phyloP scores from a whole-genome alignment of 345 rosid genomes.

The Stellera chamaejasme region DNA sequence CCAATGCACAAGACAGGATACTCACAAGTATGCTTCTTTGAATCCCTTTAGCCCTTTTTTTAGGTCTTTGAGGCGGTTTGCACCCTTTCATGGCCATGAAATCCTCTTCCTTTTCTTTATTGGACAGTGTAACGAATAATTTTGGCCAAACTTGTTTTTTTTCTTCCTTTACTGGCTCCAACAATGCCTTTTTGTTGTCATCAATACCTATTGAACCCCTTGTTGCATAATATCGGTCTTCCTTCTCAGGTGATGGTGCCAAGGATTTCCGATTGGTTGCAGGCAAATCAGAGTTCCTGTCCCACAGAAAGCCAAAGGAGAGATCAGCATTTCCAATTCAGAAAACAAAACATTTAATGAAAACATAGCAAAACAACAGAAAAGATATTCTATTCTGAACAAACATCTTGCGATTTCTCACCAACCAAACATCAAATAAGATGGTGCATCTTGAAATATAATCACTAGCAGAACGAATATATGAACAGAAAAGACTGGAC shows the following conservation, averaged over 20 bases:
- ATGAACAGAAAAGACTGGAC: neutral
- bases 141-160: slow-evolving; percentile 66
- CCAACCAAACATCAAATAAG: slow-evolving; percentile 4
- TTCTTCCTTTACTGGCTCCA: slow-evolving; percentile 50
- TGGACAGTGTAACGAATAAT: slow-evolving; percentile 62
- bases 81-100: slow-evolving; percentile 95
- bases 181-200: slow-evolving; percentile 46
- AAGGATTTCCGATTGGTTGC: slow-evolving; percentile 39
- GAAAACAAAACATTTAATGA: neutral
- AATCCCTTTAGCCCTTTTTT: slow-evolving; percentile 80
- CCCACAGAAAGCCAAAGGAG: neutral
- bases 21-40: slow-evolving; percentile 77
- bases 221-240: slow-evolving; percentile 72
- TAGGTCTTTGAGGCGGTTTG: slow-evolving; percentile 88
- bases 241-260: slow-evolving; percentile 56
- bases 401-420: slow-evolving; percentile 8
- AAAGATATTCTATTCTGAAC: neutral
- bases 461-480: no score
- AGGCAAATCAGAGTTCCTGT: slow-evolving; percentile 42
- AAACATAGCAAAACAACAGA: neutral
- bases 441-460: neutral
- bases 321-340: neutral
- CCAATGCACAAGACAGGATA: neutral
- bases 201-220: slow-evolving; percentile 72
- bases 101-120: slow-evolving; percentile 93